Evolutionary conservation across 2,329 filamentous ascomycete genomes (phyloP).

Genomic region (Clonostachys solani): DNA sequence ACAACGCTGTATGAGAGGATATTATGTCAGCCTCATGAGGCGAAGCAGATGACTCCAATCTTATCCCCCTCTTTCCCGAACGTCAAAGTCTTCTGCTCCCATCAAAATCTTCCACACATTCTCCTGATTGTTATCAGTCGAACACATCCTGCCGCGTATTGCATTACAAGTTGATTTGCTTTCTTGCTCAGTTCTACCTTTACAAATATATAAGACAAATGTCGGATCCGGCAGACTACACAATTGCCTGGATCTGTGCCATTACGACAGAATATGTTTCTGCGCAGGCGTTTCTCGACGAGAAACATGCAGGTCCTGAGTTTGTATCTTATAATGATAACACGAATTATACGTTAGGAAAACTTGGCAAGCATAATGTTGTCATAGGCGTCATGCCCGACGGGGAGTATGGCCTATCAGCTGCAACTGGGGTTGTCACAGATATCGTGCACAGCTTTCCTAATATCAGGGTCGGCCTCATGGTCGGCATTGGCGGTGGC

Average conservation of each 20-base stretch:
- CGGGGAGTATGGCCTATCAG: constrained; percentile 14
- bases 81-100: too few relatives aligned
- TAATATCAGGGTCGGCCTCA: constrained; percentile 16
- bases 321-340: constrained; percentile 14
- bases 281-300: constrained; percentile 30
- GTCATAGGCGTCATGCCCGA: constrained; percentile 20
- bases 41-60: too few relatives aligned
- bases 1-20: too few relatives aligned
- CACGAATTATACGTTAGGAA: constrained; percentile 21
- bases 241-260: constrained; percentile 39
- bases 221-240: constrained; percentile 20
- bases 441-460: constrained; percentile 20
- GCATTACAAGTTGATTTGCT: too few relatives aligned
- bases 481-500: constrained; percentile 27
- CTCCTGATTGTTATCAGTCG: too few relatives aligned
- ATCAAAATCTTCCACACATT: too few relatives aligned
- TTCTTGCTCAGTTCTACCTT: too few relatives aligned
- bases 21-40: too few relatives aligned
- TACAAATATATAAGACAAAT: too few relatives aligned
- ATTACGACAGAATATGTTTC: constrained; percentile 27
- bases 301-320: constrained; percentile 19
- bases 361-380: constrained; percentile 23
- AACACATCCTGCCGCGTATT: too few relatives aligned
- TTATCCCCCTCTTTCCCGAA: too few relatives aligned
- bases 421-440: constrained; percentile 15